These are phyloP conservation scores for Leccinum sublutescens DNA, from an alignment of 768 basidiomycete species.

Conservation along the genomic window DNA sequence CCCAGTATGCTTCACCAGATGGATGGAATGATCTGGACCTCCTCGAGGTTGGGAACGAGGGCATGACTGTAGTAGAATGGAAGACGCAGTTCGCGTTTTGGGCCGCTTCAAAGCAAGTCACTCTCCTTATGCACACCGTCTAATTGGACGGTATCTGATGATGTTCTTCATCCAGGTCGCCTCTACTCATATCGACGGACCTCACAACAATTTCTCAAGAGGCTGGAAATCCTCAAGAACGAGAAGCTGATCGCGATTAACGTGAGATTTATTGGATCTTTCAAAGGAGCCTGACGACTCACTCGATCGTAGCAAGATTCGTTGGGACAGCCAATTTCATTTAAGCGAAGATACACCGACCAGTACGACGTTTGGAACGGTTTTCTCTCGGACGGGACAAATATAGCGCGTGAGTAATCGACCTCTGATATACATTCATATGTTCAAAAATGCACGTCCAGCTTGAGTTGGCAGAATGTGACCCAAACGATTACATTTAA, in stretches of 20 bases:
- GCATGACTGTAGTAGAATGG: too few relatives aligned
- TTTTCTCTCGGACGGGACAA: slow-evolving; percentile 5
- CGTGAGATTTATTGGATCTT: not conserved
- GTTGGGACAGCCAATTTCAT: not conserved
- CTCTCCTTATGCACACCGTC: too few relatives aligned
- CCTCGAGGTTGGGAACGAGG: too few relatives aligned
- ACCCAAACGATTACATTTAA: not conserved
- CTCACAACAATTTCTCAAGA: slow-evolving; percentile 5
- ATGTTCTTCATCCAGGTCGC: slow-evolving; percentile 5
- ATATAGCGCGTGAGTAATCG: slow-evolving; percentile 3
- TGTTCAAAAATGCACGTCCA: not conserved
- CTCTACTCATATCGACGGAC: slow-evolving; percentile 14
- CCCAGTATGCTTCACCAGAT: slow-evolving; percentile 43
- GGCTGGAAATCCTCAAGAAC: slow-evolving; percentile 7
- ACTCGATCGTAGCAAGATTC: slow-evolving; percentile 10
- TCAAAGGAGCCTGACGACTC: not conserved
- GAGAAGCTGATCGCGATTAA: slow-evolving; percentile 5
- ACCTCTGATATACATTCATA: not conserved
- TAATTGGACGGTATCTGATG: not conserved
- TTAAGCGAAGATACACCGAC: slow-evolving; percentile 11
- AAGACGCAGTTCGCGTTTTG: too few relatives aligned
- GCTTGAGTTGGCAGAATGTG: slow-evolving; percentile 8
- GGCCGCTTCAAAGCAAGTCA: too few relatives aligned
- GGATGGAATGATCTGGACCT: slow-evolving; percentile 47
- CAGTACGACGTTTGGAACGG: slow-evolving; percentile 9